Percentiles rank a stretch among this genome's conserved stretches.
Conservation (phyloP, 208 protist species). For the Paratrypanosoma confusum region DNA sequence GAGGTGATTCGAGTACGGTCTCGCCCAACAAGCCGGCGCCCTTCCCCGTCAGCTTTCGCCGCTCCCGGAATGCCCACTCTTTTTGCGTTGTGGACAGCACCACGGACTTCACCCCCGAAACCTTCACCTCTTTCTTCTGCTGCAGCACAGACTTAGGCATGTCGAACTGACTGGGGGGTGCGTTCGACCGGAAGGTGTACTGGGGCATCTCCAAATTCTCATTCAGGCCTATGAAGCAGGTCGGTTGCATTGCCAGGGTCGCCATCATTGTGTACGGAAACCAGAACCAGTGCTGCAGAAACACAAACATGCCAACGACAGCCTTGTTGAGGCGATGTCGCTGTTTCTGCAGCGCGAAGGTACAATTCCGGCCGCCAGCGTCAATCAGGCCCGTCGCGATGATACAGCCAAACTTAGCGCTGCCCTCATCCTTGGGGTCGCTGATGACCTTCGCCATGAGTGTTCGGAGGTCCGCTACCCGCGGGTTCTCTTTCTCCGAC, state of each 20-base stretch:
- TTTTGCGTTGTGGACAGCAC: constrained; percentile 82
- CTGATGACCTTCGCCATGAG: constrained; percentile 52
- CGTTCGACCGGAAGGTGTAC: constrained; percentile 88
- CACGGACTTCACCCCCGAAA: constrained; percentile 42
- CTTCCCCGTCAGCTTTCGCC: constrained; percentile 16
- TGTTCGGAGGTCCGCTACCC: constrained; percentile 82
- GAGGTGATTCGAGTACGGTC: not conserved
- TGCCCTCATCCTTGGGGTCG: constrained; percentile 92
- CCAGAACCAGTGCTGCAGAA: constrained; percentile 99
- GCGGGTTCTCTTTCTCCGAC: constrained; percentile 77
- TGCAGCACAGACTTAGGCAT: constrained; percentile 70
- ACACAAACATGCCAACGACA: constrained; percentile 96
- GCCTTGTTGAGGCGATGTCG: constrained; percentile 92
- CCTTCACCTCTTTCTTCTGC: constrained; percentile 80
- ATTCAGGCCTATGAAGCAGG: constrained; percentile 97
- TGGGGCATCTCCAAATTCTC: constrained; percentile 92
- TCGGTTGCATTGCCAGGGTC: constrained; percentile 94
- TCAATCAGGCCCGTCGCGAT: constrained; percentile 96
- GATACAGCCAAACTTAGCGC: constrained; percentile 97
- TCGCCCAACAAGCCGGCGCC: not conserved
- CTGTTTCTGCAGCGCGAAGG: constrained; percentile 89
- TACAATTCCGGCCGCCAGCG: constrained; percentile 96
- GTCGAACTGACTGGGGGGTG: constrained; percentile 90
- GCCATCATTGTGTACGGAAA: constrained; percentile 97
- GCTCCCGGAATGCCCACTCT: constrained; percentile 76